Conservation (phyloP, 805 yeast genomes). For the Kodamaea jinghongensis region DNA sequence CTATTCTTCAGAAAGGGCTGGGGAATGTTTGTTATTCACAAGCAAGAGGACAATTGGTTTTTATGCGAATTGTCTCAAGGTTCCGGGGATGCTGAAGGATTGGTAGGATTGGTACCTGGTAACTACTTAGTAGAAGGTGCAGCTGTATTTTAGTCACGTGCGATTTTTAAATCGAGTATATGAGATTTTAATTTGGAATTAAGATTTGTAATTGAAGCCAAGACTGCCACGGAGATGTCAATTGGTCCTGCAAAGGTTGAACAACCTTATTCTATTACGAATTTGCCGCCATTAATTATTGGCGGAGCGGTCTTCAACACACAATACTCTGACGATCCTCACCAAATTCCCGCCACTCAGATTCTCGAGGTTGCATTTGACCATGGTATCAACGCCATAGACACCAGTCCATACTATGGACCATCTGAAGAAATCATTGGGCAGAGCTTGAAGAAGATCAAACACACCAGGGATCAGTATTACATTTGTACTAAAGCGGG, state of each 20-base stretch:
- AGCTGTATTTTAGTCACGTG: conserved; percentile 9
- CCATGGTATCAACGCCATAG: conserved; percentile 72
- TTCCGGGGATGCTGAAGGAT: conserved; percentile 30
- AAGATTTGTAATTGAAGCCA: too few relatives aligned
- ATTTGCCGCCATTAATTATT: conserved; percentile 58
- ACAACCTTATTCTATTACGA: conserved; percentile 24
- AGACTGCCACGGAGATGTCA: conserved; percentile 5
- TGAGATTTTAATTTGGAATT: too few relatives aligned
- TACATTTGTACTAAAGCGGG: conserved; percentile 87
- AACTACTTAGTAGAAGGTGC: conserved; percentile 39
- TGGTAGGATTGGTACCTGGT: conserved; percentile 43
- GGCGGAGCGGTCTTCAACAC: conserved; percentile 90
- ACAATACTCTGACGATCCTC: conserved; percentile 74
- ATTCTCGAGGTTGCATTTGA: conserved; percentile 60
- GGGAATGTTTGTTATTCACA: conserved; percentile 41
- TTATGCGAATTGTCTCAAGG: conserved; percentile 41
- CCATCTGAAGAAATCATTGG: conserved; percentile 80
- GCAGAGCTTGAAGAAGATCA: conserved; percentile 44
- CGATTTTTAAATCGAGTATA: background rate
- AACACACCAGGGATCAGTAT: conserved; percentile 56
- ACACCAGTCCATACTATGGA: conserved; percentile 93
- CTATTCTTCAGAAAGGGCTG: conserved; percentile 39
- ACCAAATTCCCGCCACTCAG: conserved; percentile 51
- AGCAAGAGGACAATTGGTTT: conserved; percentile 45
- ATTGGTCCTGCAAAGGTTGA: conserved; percentile 20